Base-by-base conservation (phyloP, 306 rosid species). In the Acmispon strigosus region DNA sequence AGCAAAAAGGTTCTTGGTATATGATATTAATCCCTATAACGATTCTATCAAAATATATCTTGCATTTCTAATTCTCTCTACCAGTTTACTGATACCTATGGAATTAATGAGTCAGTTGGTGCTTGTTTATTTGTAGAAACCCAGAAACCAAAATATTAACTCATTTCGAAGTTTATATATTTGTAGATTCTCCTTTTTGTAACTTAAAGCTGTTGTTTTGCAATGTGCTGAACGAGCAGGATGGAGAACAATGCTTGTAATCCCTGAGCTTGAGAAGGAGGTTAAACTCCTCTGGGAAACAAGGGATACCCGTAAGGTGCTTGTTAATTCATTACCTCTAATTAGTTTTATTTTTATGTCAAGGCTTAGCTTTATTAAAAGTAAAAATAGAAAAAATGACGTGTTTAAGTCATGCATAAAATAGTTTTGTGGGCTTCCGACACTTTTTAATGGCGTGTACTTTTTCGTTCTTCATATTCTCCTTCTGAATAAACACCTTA, bases 171-270 rank as follows among this genome's bases (percentile, higher is more conserved):
- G 27, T 47, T 51, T 29, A 34, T 49, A n/a, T 67, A 27, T 37
- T 47, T 72, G 29, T 53, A 37, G 62, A 54, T 48, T 66, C 55
- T 67, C 58, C 65, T 59, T 42, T 29, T 16, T 17, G 22, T 34
- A 42, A 32, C 19, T 45, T 65, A 14, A 32, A 51, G 55, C 51
- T 75, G 64, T 41, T 69, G 19, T 72, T 70, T 51, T 61, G 24
- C 7, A 43, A 41, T 65, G 66, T 55, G 32, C 32, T 27, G 44
- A 41, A 65, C 48, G 87, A 43, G 76, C 81, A 95, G 99, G 97
- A 52, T 95, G 99, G 99, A 89, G 99, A 73, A 95, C 99, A 82
- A 95, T 95, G 97, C 99, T 95, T 73, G 99, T 95, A 47, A 80
- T 95, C 73, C 99, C 99, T 47, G 99, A 95, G 84, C 96, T 95